Percentiles rank a stretch among this genome's conserved stretches.
Conservation (phyloP, 306 rosid species). For the Comarum palustre region DNA sequence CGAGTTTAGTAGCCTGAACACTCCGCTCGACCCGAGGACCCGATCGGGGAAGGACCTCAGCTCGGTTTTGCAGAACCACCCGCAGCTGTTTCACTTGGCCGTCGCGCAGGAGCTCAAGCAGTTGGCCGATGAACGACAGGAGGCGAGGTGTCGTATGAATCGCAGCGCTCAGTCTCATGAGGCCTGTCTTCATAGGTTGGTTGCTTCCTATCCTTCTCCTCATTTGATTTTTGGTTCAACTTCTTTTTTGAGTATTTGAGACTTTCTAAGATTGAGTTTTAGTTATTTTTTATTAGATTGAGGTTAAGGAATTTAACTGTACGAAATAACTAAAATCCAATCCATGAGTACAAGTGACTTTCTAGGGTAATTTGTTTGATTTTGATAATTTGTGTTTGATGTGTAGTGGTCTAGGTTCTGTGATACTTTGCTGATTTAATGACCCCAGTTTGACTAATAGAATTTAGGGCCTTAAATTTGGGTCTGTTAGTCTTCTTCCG, state of each 20-base stretch:
- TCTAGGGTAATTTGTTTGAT: too few relatives aligned
- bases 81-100: conserved; percentile 66
- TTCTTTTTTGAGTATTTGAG: not conserved
- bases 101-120: conserved; percentile 65
- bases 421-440: not conserved
- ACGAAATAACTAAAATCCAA: not conserved
- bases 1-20: conserved; percentile 53
- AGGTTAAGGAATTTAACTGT: not conserved
- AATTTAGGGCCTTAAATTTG: not conserved
- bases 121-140: conserved; percentile 65
- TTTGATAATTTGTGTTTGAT: not conserved
- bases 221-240: not conserved
- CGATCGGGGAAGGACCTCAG: conserved; percentile 54
- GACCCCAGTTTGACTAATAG: not conserved
- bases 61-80: conserved; percentile 75
- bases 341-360: too few relatives aligned
- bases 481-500: not conserved
- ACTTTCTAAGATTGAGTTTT: not conserved
- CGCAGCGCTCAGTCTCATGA: conserved; percentile 48
- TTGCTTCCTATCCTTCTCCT: not conserved
- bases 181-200: conserved; percentile 77
- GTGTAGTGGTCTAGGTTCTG: not conserved
- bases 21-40: conserved; percentile 69
- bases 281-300: not conserved
- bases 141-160: conserved; percentile 50